These are phyloP conservation scores for Penicillium flavigenum DNA, from an alignment of 495 filamentous ascomycete species.

Conservation along the genomic window DNA sequence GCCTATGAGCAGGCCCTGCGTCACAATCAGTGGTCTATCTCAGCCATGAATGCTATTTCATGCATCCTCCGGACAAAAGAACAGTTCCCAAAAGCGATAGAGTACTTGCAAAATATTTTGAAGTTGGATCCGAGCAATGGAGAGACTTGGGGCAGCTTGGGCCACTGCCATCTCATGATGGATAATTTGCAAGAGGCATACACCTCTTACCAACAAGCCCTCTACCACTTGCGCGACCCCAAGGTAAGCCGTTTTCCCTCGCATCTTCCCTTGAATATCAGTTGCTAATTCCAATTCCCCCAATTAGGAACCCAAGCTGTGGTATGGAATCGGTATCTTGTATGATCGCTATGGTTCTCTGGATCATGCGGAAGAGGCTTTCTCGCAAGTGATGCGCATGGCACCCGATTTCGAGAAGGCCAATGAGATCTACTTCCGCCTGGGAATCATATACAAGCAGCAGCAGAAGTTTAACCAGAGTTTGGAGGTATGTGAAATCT, in stretches of 20 bases:
- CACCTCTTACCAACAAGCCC: slow-evolving; percentile 92
- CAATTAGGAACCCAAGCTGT: slow-evolving; percentile 86
- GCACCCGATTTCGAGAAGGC: slow-evolving; percentile 97
- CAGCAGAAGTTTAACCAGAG: slow-evolving; percentile 92
- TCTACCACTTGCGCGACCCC: slow-evolving; percentile 90
- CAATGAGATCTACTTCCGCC: slow-evolving; percentile 97
- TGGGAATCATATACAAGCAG: slow-evolving; percentile 99
- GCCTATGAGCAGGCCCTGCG: slow-evolving; percentile 87
- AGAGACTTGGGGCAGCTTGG: slow-evolving; percentile 94
- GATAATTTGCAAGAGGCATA: slow-evolving; percentile 97
- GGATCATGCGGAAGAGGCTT: slow-evolving; percentile 97
- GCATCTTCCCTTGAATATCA: neutral
- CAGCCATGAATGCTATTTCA: slow-evolving; percentile 92
- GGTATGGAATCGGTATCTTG: slow-evolving; percentile 98
- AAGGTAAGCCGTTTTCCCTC: slow-evolving; percentile 61
- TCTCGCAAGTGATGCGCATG: slow-evolving; percentile 99
- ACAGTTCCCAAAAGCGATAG: slow-evolving; percentile 89
- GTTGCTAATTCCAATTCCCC: neutral
- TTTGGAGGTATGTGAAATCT: slow-evolving; percentile 65
- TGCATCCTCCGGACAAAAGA: slow-evolving; percentile 87
- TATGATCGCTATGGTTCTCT: slow-evolving; percentile 97
- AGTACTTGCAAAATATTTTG: slow-evolving; percentile 87
- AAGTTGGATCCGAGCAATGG: slow-evolving; percentile 87
- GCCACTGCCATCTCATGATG: slow-evolving; percentile 99
- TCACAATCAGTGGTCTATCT: slow-evolving; percentile 85